Base-by-base conservation (phyloP, 2,329 filamentous ascomycete genomes). In the Calonectria leucothoes region DNA sequence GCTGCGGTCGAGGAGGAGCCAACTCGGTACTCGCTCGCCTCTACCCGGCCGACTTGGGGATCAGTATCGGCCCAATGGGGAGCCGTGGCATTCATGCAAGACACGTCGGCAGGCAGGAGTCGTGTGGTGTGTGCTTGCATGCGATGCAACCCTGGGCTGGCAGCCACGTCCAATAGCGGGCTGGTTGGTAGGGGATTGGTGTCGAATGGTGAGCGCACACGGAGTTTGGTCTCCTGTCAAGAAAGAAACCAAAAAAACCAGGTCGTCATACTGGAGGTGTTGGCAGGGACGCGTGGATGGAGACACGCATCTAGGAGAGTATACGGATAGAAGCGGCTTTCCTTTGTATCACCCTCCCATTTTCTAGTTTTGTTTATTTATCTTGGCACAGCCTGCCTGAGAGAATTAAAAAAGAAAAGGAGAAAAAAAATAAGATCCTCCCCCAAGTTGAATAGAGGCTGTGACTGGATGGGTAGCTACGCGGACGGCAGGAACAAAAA, bases 21-120 rank as follows among this genome's bases (percentile, higher is more conserved):
- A 33, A 35, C 55, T 23, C n/a, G 39, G 33, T 33, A 39, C 49
- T 67, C 12, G 42, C 15, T 48, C 25, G 69, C 42, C 25, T 49
- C 17, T 42, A 49, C 23, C 51, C 55, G 37, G 35, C 35, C 29
- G 29, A 23, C 23, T 10, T 20, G 39, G 35, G 31, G 29, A 65
- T 45, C 48, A 33, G 39, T 39, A 49, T 48, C 49, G 15, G 31
- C 12, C 66, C 57, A 68, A 69, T 64, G 6, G 52, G 59, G 31
- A 29, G 25, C 14, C 11, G 27, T 29, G 29, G 20, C 33, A 23
- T n/a, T 49, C 49, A 72, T 72, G 70, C 70, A 69, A 72, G 70
- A 72, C 70, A 69, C 70, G 70, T 72, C 66, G 70, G 51, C 70
- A 57, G 66, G 59, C 70, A 63, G 67, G 55, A 29, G 39, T 33